A percentile compares a stretch with the other conserved stretches of the same genome.
These are phyloP conservation scores for Sarcomyxa edulis DNA, from an alignment of 768 basidiomycete species.

Conservation along the genomic window DNA sequence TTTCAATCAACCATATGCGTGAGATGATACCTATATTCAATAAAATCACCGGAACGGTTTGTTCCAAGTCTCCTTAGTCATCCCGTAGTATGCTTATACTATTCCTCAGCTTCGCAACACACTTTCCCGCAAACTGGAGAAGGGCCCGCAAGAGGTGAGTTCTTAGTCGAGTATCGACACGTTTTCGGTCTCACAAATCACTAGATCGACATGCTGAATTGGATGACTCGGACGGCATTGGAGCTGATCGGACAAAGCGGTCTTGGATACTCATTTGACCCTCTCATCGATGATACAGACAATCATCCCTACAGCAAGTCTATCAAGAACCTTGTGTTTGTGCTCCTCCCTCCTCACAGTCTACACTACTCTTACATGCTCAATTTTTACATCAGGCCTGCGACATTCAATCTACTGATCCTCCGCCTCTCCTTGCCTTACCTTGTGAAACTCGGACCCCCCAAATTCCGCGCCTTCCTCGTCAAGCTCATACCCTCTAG, in stretches of 20 bases:
- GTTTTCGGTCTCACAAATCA: too few species aligned
- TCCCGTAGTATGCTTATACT: too few species aligned
- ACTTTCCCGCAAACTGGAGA: constrained; percentile 7
- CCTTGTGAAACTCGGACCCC: constrained; percentile 23
- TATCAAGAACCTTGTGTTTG: constrained; percentile 19
- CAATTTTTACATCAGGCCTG: neutral
- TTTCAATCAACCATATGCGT: constrained; percentile 28
- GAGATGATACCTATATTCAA: constrained; percentile 9
- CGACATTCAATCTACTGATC: neutral
- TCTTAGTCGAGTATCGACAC: too few species aligned
- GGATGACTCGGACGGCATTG: constrained; percentile 51
- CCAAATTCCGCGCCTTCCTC: constrained; percentile 25
- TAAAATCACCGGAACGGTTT: neutral
- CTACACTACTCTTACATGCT: constrained; percentile 23
- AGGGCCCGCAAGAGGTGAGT: constrained; percentile 11
- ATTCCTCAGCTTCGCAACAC: too few species aligned
- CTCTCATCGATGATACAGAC: constrained; percentile 39
- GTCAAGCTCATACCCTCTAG: constrained; percentile 23
- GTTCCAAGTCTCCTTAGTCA: too few species aligned
- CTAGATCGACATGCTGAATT: constrained; percentile 32
- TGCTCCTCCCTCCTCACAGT: constrained; percentile 20
- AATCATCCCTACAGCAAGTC: constrained; percentile 45
- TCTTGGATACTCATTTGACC: constrained; percentile 47
- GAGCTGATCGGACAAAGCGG: constrained; percentile 26
- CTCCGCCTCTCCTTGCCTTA: constrained; percentile 15